phyloP scores from a whole-genome alignment of 2,329 filamentous ascomycete species.

The Penicillium occitanis region DNA sequence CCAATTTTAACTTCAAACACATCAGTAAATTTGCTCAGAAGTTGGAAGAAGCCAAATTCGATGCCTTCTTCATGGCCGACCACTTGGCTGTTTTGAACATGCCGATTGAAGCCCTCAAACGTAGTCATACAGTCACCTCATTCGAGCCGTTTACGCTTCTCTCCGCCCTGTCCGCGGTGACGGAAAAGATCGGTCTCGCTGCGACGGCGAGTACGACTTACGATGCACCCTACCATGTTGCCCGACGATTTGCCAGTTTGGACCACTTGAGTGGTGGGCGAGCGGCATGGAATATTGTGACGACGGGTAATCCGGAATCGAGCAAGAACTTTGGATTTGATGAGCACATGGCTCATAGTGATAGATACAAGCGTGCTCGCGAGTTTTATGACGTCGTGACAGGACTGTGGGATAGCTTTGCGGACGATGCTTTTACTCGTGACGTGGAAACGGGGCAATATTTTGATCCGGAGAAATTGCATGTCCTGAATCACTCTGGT shows the following conservation, averaged over 20 bases:
- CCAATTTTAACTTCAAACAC: slow-evolving; percentile 59
- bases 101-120: slow-evolving; percentile 57
- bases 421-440: slow-evolving; percentile 56
- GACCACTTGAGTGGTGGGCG: slow-evolving; percentile 53
- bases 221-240: slow-evolving; percentile 55
- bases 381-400: slow-evolving; percentile 57
- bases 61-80: slow-evolving; percentile 59
- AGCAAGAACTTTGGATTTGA: slow-evolving; percentile 55
- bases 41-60: slow-evolving; percentile 56
- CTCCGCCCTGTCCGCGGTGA: slow-evolving; percentile 52
- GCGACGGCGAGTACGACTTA: slow-evolving; percentile 56
- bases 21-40: slow-evolving; percentile 56
- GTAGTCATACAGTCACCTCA: slow-evolving; percentile 59
- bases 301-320: slow-evolving; percentile 54
- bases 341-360: slow-evolving; percentile 51
- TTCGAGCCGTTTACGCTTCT: slow-evolving; percentile 58
- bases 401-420: slow-evolving; percentile 56
- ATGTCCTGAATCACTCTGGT: slow-evolving; percentile 54
- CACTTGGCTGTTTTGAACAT: slow-evolving; percentile 57
- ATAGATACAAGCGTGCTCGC: slow-evolving; percentile 53
- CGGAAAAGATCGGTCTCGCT: slow-evolving; percentile 52
- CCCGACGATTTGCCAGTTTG: slow-evolving; percentile 53
- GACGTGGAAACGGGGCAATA: slow-evolving; percentile 51
- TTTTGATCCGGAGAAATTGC: slow-evolving; percentile 54
- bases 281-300: slow-evolving; percentile 57